Evolutionary conservation across 768 basidiomycete species (phyloP).

Genomic region (Cyclocybe aegerita): DNA sequence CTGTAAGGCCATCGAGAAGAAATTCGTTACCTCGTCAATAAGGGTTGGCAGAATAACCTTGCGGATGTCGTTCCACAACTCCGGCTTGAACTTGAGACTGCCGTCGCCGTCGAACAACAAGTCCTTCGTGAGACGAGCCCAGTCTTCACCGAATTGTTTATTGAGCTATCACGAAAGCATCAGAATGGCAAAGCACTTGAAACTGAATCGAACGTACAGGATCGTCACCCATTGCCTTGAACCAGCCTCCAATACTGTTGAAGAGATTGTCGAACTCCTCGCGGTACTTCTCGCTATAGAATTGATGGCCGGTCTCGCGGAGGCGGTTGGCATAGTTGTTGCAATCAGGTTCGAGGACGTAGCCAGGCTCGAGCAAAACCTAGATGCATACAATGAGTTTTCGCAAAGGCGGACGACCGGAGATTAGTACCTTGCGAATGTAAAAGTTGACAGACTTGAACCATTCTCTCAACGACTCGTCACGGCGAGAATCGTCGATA

Average conservation of each 20-base stretch:
- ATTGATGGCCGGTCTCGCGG: constrained; percentile 68
- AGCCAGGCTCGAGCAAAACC: constrained; percentile 81
- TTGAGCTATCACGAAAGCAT: constrained; percentile 40
- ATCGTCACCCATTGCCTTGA: constrained; percentile 82
- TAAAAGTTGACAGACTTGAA: constrained; percentile 62
- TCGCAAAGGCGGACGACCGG: not conserved
- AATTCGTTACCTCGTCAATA: constrained; percentile 61
- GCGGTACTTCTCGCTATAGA: constrained; percentile 70
- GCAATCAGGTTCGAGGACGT: constrained; percentile 78
- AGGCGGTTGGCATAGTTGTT: constrained; percentile 62
- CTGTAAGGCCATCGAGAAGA: not conserved
- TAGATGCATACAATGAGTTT: constrained; percentile 18
- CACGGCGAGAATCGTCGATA: constrained; percentile 71
- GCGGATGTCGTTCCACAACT: constrained; percentile 87
- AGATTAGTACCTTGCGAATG: constrained; percentile 52
- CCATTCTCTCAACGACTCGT: constrained; percentile 76
- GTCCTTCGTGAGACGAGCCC: constrained; percentile 77
- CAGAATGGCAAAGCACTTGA: not conserved
- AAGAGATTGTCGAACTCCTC: constrained; percentile 81
- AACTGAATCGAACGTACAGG: constrained; percentile 37
- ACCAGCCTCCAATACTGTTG: constrained; percentile 71
- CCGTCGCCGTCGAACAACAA: constrained; percentile 84
- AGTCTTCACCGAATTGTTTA: constrained; percentile 78
- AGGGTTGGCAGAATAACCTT: constrained; percentile 78
- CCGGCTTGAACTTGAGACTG: constrained; percentile 82